Evolutionary conservation across 805 yeast genomes (phyloP), one percentile per base, ranked within the genome.

Genomic region (Candida silvatica): DNA sequence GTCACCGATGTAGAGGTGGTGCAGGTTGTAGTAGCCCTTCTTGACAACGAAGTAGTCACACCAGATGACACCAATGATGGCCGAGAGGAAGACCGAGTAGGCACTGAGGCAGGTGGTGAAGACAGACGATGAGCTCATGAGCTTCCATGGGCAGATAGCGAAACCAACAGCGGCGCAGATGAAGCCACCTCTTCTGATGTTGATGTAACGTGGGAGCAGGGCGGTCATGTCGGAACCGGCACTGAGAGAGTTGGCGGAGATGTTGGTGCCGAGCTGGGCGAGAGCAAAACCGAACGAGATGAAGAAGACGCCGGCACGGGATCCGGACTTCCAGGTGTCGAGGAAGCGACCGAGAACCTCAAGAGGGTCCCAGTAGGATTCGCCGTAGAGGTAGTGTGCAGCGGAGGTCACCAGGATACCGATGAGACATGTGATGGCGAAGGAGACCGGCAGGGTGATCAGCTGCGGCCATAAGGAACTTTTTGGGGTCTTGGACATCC

Each of bases 391-490:
- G 4, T 67, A 54, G 29, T 77, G 64, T 4, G 92, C 79, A 2
- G 95, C 83, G 7, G 94, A 79, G 20, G 94, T 77, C 17, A 86
- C 85, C 41, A 86, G 62, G 39, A 86, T 80, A 56, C 96, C 95
- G 52, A 87, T 78, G 45, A 87, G 66, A 4, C 94, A 79, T 23
- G 94, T 86, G 39, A 85, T 48, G 4, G 88, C 80, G 59, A 84
- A 86, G 47, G 84, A 72, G 17, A 81, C 40, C 24, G 95, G 95
- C 41, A 87, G 74, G 2, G 90, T 66, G 27, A 81, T 49, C 27
- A 67, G 50, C 54, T 78, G 86, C 1, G 85, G 69, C 56, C 67
- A 64, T n/a, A 64, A 49, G 3, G 79, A 67, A 17, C 73, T 62
- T 29, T 48, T 54, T 34, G 69, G 65, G 17, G 74, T 76, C 43